phyloP scores from a whole-genome alignment of 306 rosid genomes.

The Inga leiocalycina region DNA sequence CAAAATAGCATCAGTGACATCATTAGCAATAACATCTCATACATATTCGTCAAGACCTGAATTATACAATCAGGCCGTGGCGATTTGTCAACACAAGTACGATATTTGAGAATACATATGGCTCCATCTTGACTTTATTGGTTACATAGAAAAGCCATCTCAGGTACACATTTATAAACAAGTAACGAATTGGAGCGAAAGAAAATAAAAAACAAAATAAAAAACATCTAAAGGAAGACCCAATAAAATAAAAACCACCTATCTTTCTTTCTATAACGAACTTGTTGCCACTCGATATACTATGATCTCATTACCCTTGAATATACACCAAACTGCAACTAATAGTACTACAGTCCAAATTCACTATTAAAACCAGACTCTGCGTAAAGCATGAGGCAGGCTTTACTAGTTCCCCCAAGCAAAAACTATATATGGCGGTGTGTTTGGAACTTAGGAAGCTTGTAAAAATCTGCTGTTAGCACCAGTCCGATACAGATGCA shows the following conservation, averaged over 20 bases:
- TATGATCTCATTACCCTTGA: constrained; percentile 31
- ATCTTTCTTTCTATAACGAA: constrained; percentile 25
- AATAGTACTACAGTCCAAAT: constrained; percentile 7
- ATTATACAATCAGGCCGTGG: not conserved
- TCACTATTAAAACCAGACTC: constrained; percentile 12
- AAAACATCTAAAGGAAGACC: not conserved
- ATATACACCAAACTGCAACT: constrained; percentile 41
- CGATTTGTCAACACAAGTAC: not conserved
- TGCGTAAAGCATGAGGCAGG: constrained; percentile 27
- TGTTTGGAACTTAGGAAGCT: constrained; percentile 28
- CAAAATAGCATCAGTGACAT: not conserved
- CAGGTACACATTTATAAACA: constrained; percentile 27
- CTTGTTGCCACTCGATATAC: constrained; percentile 13
- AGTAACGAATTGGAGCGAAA: constrained; percentile 7
- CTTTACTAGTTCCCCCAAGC: not conserved
- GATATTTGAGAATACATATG: not conserved
- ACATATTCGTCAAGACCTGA: too few species aligned
- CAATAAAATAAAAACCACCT: constrained; percentile 17
- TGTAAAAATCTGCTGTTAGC: constrained; percentile 69
- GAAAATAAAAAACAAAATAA: not conserved
- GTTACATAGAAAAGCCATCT: constrained; percentile 27
- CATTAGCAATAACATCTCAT: not conserved
- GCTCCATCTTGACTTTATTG: not conserved
- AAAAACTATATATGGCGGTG: not conserved
- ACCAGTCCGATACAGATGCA: constrained; percentile 80